phyloP scores from a whole-genome alignment of 768 basidiomycete species.

The Suillus fuscotomentosus region DNA sequence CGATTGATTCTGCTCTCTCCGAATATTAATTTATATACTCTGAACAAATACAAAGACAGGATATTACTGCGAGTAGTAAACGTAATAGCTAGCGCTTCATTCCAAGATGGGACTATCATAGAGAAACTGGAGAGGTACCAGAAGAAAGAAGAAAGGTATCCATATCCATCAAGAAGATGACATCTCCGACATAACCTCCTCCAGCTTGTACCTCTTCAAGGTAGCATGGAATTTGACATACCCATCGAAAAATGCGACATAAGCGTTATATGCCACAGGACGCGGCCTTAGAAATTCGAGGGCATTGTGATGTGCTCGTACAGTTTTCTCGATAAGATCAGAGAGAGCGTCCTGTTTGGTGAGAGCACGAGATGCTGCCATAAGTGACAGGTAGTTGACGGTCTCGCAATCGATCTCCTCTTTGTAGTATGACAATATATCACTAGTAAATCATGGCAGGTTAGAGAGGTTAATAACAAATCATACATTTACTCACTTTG shows the following conservation, averaged over 20 bases:
- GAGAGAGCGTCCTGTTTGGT: constrained; percentile 27
- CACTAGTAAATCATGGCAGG: constrained; percentile 20
- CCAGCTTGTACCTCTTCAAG: constrained; percentile 15
- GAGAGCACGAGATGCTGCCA: constrained; percentile 19
- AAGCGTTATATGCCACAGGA: constrained; percentile 5
- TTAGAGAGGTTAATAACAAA: no score
- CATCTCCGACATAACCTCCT: constrained; percentile 9
- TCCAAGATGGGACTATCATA: no score
- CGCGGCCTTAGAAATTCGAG: constrained; percentile 17
- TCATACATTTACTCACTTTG: constrained; percentile 31
- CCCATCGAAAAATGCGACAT: constrained; percentile 10
- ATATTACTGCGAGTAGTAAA: no score
- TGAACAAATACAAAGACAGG: no score
- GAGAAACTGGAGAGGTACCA: no score
- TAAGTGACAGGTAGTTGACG: constrained; percentile 29
- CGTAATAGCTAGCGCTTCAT: no score
- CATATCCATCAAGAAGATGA: neutral
- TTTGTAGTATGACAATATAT: constrained; percentile 30
- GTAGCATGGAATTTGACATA: constrained; percentile 19
- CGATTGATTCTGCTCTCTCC: no score
- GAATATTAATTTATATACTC: no score
- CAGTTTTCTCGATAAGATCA: constrained; percentile 21
- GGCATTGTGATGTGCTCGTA: constrained; percentile 14
- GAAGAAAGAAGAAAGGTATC: neutral
- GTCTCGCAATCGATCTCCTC: constrained; percentile 34